Percentiles rank a stretch among this genome's conserved stretches.
These are phyloP conservation scores for Trametes meyenii DNA, from an alignment of 768 basidiomycete species.

Conservation along the genomic window DNA sequence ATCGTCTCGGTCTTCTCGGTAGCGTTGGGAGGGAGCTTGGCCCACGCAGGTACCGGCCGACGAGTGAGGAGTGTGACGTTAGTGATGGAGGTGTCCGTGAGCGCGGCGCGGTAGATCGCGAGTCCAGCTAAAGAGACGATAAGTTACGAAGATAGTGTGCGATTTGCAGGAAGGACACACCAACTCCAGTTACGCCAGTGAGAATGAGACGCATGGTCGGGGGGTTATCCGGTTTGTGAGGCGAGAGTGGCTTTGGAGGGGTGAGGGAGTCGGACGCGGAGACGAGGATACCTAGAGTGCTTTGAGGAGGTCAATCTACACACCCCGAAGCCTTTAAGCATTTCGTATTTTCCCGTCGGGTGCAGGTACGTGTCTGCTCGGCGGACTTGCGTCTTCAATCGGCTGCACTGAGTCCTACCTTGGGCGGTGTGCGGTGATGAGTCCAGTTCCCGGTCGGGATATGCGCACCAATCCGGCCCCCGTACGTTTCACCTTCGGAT, in stretches of 20 bases:
- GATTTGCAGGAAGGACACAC: slow-evolving; percentile 19
- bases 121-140: slow-evolving; percentile 35
- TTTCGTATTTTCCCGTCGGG: no score
- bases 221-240: background rate
- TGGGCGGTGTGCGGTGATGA: no score
- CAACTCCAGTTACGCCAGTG: slow-evolving; percentile 41
- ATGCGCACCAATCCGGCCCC: no score
- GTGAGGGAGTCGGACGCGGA: background rate
- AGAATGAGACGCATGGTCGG: slow-evolving; percentile 34
- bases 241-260: background rate
- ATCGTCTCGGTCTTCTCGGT: slow-evolving; percentile 35
- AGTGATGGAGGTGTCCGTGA: slow-evolving; percentile 34
- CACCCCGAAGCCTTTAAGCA: no score
- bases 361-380: no score
- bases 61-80: slow-evolving; percentile 39
- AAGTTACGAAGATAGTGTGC: background rate
- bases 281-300: no score
- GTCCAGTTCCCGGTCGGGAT: no score
- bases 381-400: no score
- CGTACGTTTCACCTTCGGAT: no score
- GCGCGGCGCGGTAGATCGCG: slow-evolving; percentile 37
- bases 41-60: slow-evolving; percentile 38
- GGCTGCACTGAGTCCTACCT: no score
- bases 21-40: slow-evolving; percentile 33
- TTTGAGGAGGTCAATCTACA: no score